Conservation (phyloP, 2,329 filamentous ascomycete species). For the Botrytis squamosa region DNA sequence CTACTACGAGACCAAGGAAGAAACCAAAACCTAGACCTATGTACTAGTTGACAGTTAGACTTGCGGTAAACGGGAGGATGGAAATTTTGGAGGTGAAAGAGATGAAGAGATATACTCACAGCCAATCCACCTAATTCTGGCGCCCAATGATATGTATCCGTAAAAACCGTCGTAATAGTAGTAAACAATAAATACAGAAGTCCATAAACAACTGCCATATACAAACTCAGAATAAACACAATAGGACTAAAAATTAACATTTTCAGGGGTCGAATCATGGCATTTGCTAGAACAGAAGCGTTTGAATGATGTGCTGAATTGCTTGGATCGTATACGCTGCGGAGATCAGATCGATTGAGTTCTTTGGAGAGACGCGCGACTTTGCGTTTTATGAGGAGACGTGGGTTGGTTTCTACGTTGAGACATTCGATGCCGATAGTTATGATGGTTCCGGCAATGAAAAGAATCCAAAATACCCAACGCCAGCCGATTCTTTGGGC, state of each 20-base stretch:
- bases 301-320: constrained; percentile 27
- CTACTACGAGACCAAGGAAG: constrained; percentile 43
- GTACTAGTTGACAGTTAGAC: constrained; percentile 35
- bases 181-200: constrained; percentile 54
- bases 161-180: constrained; percentile 48
- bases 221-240: constrained; percentile 47
- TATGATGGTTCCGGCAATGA: constrained; percentile 39
- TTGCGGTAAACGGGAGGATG: background rate
- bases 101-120: constrained; percentile 1
- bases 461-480: constrained; percentile 29
- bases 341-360: constrained; percentile 45
- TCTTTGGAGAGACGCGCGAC: constrained; percentile 46
- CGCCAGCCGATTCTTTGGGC: constrained; percentile 41
- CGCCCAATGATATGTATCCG: constrained; percentile 43
- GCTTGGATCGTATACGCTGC: constrained; percentile 45
- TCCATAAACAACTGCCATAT: constrained; percentile 53
- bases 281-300: constrained; percentile 39
- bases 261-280: constrained; percentile 52
- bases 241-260: constrained; percentile 43
- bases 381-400: constrained; percentile 52
- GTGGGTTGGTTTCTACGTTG: constrained; percentile 49
- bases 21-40: constrained; percentile 46
- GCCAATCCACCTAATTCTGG: constrained; percentile 46
- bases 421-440: constrained; percentile 40
- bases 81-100: background rate